Conservation (phyloP, 2,329 filamentous ascomycete species). For the Penicillium concentricum region DNA sequence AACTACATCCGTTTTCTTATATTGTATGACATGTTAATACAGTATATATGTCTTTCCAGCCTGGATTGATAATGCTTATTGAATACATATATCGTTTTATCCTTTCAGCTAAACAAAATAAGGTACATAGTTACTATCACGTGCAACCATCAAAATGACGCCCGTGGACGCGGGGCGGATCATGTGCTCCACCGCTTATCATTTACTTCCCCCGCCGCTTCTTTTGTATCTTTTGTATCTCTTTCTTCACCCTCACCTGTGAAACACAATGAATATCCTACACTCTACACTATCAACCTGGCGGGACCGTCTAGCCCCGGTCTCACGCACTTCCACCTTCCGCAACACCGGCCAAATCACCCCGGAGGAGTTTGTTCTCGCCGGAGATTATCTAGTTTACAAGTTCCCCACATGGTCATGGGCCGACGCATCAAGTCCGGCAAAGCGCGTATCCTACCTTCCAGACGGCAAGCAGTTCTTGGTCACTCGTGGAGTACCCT, state of each 20-base stretch:
- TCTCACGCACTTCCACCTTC: slow-evolving; percentile 89
- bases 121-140: not conserved
- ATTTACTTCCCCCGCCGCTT: slow-evolving; percentile 11
- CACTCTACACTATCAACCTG: slow-evolving; percentile 90
- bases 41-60: too few relatives aligned
- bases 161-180: slow-evolving; percentile 21
- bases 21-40: too few relatives aligned
- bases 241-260: slow-evolving; percentile 3
- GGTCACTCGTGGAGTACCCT: slow-evolving; percentile 91
- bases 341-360: slow-evolving; percentile 93
- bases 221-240: not conserved
- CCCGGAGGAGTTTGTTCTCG: slow-evolving; percentile 91
- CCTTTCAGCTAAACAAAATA: not conserved
- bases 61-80: too few relatives aligned
- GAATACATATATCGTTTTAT: not conserved
- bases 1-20: too few relatives aligned
- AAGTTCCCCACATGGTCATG: slow-evolving; percentile 99
- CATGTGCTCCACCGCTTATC: slow-evolving; percentile 32
- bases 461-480: slow-evolving; percentile 92
- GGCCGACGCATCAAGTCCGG: slow-evolving; percentile 80
- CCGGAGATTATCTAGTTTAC: slow-evolving; percentile 96
- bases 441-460: slow-evolving; percentile 76
- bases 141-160: slow-evolving; percentile 3
- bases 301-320: slow-evolving; percentile 85
- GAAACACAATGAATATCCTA: slow-evolving; percentile 73